Evolutionary conservation across 2,329 filamentous ascomycete genomes (phyloP), one percentile per base, ranked within the genome.

Genomic region (Aspergillus ibericus): DNA sequence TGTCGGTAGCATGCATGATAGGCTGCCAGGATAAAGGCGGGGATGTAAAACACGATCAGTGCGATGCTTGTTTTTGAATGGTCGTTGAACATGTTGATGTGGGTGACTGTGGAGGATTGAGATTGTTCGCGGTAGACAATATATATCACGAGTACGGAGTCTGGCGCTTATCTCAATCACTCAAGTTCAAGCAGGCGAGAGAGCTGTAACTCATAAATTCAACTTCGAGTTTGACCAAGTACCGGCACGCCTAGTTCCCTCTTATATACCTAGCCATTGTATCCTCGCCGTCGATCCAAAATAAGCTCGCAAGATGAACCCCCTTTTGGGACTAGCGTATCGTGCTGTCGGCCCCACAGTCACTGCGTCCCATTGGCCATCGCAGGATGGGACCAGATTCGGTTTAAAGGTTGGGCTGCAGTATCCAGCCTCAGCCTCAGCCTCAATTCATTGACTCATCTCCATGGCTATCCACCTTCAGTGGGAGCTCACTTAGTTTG

Each of bases 21-120:
- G 9, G 48, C 51, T 5, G 66, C 62, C 6, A 59, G 18, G 8
- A 60, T 7, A 4, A 59, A 56, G 4, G 59, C 59, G 10, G 66
- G 65, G 10, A 59, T 48, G 50, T 66, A 68, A 46, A 67, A 68
- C n/a, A 62, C 52, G 38, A 66, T 65, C 9, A 62, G 59, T 10
- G 66, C 63, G 34, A 67, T 63, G 16, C 63, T 60, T 3, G 63
- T 55, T 58, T 63, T 65, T 2, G 61, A 62, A 25, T 65, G 66
- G 50, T 61, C 56, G 32, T 61, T 61, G 4, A 64, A 34, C 63
- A 64, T 66, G 13, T 13, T 59, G 55, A 18, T 42, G 27, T 25
- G 2, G 13, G n/a, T 35, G 18, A 22, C 10, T 38, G 12, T 16
- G 7, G 15, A 13, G 32, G 18, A 9, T n/a, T n/a, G 3, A 50